Evolutionary conservation across 352 stramenopile species (phyloP), one percentile per base, ranked within the genome.

Genomic region (Blastocystis sp.): DNA sequence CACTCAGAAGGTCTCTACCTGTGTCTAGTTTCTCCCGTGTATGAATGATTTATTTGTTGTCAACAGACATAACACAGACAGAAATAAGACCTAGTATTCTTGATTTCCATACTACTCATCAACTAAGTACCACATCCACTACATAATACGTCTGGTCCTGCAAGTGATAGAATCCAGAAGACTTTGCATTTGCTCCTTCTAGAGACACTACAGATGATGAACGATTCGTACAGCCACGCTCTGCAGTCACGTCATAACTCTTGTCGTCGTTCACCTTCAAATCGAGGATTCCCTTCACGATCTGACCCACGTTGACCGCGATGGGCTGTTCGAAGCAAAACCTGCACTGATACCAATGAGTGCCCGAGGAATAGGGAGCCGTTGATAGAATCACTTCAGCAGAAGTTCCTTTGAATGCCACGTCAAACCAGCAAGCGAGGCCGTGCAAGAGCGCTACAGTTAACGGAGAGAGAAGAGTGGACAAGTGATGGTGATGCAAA

Each of bases 361-460:
- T 95, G 16, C 90, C 79, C 4, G 92, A 90, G 13, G 79, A 59
- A 26, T 90, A 78, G 4, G 95, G 95, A 63, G 94, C 93, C 13
- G 95, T 98, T 87, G 92, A 96, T 16, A 98, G 92, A 64, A 95
- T 92, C 7, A 98, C 92, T 5, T 92, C 91, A 8, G 93, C 90
- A 37, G 93, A 92, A 18, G 92, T 95, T 2, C 96, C 96, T 54
- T 94, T 92, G 90, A 99, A 99, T 91, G 98, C 95, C 37, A 98
- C 94, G 3, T 96, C 98, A 92, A 99, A 99, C 98, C 98, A 99
- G 90, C 96, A 98, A 26, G 96, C 97, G 65, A 99, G 94, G 4
- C 96, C 98, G 91, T 97, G 97, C 85, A 99, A 93, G 55, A 97
- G 94, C 4, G 94, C 94, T 82, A 91, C 76, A 20, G 20, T 66